Conservation (phyloP, 495 filamentous ascomycete species). For the Penicillium pulvis region DNA sequence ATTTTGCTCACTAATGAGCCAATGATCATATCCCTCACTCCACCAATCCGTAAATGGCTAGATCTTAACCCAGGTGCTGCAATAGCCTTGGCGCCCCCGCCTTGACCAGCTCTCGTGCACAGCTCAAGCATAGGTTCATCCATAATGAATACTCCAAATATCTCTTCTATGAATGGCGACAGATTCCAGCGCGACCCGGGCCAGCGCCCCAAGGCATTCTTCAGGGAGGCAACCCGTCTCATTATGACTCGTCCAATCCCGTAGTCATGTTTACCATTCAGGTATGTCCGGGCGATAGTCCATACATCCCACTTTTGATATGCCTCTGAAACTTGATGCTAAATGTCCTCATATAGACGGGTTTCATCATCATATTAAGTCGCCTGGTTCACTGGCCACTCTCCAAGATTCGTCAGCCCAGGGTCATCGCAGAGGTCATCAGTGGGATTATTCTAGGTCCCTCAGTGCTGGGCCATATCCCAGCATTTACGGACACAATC, state of each 20-base stretch:
- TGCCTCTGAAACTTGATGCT: neutral
- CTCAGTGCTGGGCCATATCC: constrained; percentile 81
- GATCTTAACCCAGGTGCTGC: neutral
- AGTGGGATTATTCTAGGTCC: constrained; percentile 90
- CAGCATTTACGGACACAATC: constrained; percentile 75
- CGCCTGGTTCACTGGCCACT: constrained; percentile 80
- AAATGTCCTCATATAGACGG: constrained; percentile 53
- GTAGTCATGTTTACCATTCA: constrained; percentile 94
- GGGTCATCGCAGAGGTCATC: constrained; percentile 95
- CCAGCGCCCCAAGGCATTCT: constrained; percentile 56
- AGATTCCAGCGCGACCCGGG: constrained; percentile 12
- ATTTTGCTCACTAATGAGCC: neutral
- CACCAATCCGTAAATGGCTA: neutral
- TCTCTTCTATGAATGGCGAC: neutral
- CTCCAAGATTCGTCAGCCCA: constrained; percentile 84
- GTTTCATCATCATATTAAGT: constrained; percentile 89
- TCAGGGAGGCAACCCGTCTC: constrained; percentile 70
- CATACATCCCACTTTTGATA: neutral
- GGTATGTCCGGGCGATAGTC: constrained; percentile 44
- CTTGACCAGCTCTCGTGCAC: neutral
- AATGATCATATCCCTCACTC: neutral
- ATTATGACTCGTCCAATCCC: constrained; percentile 78
- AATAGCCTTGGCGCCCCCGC: no score
- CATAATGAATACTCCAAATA: neutral
- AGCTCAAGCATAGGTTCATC: neutral